Evolutionary conservation across 164 flowering plant genomes (phyloP), one percentile per base, ranked within the genome.

Genomic region (Berberis vulgaris): DNA sequence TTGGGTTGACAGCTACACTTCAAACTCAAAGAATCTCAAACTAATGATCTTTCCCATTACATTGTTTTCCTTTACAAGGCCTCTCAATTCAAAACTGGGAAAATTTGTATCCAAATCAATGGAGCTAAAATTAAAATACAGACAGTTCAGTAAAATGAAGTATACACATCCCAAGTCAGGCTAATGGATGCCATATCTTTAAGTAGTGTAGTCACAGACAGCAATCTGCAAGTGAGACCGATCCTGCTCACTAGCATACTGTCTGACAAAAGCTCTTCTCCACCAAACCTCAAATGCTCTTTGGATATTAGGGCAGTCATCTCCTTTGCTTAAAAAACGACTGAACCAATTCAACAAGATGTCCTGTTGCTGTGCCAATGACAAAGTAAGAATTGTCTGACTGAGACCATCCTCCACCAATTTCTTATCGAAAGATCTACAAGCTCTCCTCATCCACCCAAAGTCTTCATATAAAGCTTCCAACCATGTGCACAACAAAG

Each of bases 211-310:
- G 68, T 80, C 85, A 63, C 68, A 80, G 5, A 86, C 76, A 3
- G 88, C 73, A 11, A 88, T 76, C 73, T 84, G 96, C 79, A 86
- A 62, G 59, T 79, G 78, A 6, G 87, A 70, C 47, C 60, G 69
- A 60, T 71, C 84, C 11, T 62, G 73, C 49, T 79, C 86, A 1
- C 77, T 52, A 12, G 49, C 72, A 63, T 74, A 72, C 43, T 81
- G 85, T 61, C 75, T 83, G 55, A 86, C 69, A 44, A 89, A 93
- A 71, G 96, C 76, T 77, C 98, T 78, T 78, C 94, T 85, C 97
- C 98, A 93, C 98, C 98, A 93, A 40, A 88, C 75, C 73, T 88
- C 95, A 68, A 93, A 90, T 42, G 98, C 98, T 64, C 79, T 81
- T 72, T 82, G 88, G 45, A 93, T 78, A 62, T 93, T 88, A 26